Evolutionary conservation across 2,329 filamentous ascomycete species (phyloP).

Genomic region (Ascochyta rabiei): DNA sequence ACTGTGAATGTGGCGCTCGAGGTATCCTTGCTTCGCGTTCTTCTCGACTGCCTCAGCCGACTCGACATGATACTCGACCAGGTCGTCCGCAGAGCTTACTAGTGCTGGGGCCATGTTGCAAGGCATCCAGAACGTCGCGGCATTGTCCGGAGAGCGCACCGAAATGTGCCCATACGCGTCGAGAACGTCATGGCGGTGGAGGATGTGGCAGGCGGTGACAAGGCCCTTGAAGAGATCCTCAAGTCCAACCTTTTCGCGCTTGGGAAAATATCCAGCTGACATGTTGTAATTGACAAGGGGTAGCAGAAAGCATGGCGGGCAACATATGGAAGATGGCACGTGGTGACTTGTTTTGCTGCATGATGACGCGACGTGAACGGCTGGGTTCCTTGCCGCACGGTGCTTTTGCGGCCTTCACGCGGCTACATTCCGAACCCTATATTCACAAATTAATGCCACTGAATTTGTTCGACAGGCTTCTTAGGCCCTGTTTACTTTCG

Average conservation of each 20-base stretch:
- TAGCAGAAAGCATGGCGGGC: slow-evolving; percentile 4
- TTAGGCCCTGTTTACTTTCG: no score
- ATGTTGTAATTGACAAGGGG: slow-evolving; percentile 21
- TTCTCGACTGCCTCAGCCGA: slow-evolving; percentile 48
- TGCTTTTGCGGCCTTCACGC: background rate
- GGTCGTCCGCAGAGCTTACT: slow-evolving; percentile 49
- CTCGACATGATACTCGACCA: slow-evolving; percentile 53
- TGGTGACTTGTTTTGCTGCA: slow-evolving; percentile 14
- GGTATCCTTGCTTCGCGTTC: slow-evolving; percentile 42
- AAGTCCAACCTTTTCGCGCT: slow-evolving; percentile 47
- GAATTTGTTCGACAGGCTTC: no score
- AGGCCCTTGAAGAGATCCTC: slow-evolving; percentile 48
- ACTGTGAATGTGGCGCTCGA: slow-evolving; percentile 54
- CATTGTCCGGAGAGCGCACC: slow-evolving; percentile 56
- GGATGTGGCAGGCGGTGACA: slow-evolving; percentile 58
- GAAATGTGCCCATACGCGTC: slow-evolving; percentile 64
- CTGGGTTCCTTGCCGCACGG: slow-evolving; percentile 1
- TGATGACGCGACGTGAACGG: slow-evolving; percentile 26
- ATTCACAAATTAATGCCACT: no score
- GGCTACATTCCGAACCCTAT: no score
- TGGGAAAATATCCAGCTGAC: slow-evolving; percentile 47
- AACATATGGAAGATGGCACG: background rate
- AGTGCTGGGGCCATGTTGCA: slow-evolving; percentile 53
- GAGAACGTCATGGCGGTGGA: slow-evolving; percentile 58
- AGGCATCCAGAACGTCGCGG: slow-evolving; percentile 55